These are phyloP conservation scores for Alternaria metachromatica DNA, from an alignment of 2,329 filamentous ascomycete genomes.

Conservation along the genomic window DNA sequence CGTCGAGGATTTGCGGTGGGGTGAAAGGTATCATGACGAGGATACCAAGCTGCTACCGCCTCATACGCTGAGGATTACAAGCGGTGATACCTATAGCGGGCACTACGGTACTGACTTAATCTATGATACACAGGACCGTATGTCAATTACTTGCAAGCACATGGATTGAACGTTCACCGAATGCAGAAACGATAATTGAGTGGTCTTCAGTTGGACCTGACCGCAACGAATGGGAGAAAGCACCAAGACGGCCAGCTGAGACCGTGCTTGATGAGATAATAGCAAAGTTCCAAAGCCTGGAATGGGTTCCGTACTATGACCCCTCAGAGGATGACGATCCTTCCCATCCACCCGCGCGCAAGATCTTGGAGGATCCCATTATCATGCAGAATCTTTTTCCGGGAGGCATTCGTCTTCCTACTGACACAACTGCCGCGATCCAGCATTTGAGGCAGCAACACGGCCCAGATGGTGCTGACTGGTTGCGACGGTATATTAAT, in stretches of 20 bases:
- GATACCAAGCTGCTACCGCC: not conserved
- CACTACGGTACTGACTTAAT: not conserved
- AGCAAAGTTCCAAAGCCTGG: not conserved
- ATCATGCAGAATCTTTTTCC: not conserved
- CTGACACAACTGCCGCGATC: not conserved
- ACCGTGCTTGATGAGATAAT: not conserved
- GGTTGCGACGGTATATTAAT: not conserved
- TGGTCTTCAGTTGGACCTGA: not conserved
- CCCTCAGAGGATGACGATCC: not conserved
- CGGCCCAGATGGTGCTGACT: not conserved
- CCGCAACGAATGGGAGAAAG: not conserved
- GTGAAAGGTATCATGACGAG: not conserved
- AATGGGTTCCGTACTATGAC: not conserved
- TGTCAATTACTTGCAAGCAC: too few species aligned
- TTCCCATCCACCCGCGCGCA: not conserved
- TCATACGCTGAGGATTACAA: not conserved
- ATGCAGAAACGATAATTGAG: not conserved
- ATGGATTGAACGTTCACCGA: accelerated
- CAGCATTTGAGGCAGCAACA: not conserved
- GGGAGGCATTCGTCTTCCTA: not conserved
- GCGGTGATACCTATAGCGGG: not conserved
- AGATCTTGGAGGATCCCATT: not conserved
- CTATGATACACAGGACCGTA: not conserved
- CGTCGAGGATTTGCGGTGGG: not conserved
- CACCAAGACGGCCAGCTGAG: not conserved